These are phyloP conservation scores for Ophiostoma piceae DNA, from an alignment of 2,329 filamentous ascomycete species.

Conservation along the genomic window DNA sequence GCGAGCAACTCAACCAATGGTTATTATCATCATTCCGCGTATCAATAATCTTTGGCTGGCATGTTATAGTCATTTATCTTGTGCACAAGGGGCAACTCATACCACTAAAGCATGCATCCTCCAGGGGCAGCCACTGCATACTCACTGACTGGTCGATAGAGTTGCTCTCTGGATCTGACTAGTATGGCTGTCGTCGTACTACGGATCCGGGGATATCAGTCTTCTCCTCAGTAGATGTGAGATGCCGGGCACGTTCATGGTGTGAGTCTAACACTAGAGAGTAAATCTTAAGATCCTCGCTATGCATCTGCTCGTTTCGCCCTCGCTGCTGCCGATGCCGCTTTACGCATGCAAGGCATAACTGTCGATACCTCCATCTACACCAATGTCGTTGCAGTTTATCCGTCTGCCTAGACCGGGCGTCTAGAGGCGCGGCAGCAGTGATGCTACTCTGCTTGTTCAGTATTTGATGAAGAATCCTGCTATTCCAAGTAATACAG, in stretches of 20 bases:
- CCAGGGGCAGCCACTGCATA: not conserved
- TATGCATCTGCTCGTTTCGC: not conserved
- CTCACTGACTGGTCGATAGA: not conserved
- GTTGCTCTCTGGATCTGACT: not conserved
- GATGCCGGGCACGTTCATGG: not conserved
- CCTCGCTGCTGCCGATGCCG: not conserved
- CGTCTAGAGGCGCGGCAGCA: not conserved
- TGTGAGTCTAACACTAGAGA: not conserved
- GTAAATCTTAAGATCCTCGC: not conserved
- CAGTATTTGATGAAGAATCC: not conserved
- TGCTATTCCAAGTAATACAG: not conserved
- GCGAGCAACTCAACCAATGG: not conserved
- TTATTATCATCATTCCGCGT: not conserved
- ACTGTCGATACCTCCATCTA: no score
- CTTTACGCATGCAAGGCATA: not conserved
- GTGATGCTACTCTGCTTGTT: not conserved
- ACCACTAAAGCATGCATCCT: constrained; percentile 3
- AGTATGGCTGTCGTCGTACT: not conserved
- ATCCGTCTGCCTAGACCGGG: constrained; percentile 7
- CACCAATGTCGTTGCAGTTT: not conserved
- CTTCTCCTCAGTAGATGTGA: not conserved
- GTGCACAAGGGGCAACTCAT: not conserved
- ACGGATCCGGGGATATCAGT: not conserved
- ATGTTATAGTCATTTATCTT: not conserved
- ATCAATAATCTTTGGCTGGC: not conserved